Base-by-base conservation (phyloP, 2,329 filamentous ascomycete genomes). In the Karstenula rhodostoma region DNA sequence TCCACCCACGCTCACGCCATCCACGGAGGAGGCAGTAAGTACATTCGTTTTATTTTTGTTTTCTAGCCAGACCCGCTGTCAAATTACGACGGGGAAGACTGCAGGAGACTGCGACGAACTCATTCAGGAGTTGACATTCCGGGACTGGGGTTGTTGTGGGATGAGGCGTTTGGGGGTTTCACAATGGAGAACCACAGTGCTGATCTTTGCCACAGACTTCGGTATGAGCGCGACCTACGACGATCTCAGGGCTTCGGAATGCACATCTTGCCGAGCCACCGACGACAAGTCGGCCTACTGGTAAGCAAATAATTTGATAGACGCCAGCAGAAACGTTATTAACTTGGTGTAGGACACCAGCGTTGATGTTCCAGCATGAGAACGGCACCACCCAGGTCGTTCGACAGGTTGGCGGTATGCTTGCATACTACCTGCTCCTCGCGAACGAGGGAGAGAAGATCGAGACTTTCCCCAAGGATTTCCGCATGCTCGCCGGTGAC, bases 361-460 rank as follows among this genome's bases (percentile, higher is more conserved):
- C 82, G 10, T 79, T 94, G 10, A 92, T 89, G 80, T 94, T 90
- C 70, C 76, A 90, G 64, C 83, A 87, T 69, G 79, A 84, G 67
- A 86, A 88, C 65, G 86, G 85, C 51, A 84, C 83, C 54, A 87
- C 91, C 61, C 87, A 90, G 77, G 82, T 85, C 51, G 91, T 94
- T 33, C 82, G 86, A 7, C 83, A 86, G 64, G 73, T 81, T 44
- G 85, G 85, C 33, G 83, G 78, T 66, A 77, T 78, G 75, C 75
- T 78, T 50, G 75, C 73, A 17, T 97, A 98, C 84, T 97, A 97
- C 79, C 87, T 96, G 50, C 87, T 93, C 12, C 88, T 90, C 72
- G 1, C 25, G 1, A 61, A 61, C 23, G 56, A 51, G 13, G 85
- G 87, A 48, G 89, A 89, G 59, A 85, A 89, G 68, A 87, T 92